A percentile compares a stretch with the other conserved stretches of the same genome.
Evolutionary conservation across 2,329 filamentous ascomycete genomes (phyloP).

Genomic region (Colletotrichum destructivum): DNA sequence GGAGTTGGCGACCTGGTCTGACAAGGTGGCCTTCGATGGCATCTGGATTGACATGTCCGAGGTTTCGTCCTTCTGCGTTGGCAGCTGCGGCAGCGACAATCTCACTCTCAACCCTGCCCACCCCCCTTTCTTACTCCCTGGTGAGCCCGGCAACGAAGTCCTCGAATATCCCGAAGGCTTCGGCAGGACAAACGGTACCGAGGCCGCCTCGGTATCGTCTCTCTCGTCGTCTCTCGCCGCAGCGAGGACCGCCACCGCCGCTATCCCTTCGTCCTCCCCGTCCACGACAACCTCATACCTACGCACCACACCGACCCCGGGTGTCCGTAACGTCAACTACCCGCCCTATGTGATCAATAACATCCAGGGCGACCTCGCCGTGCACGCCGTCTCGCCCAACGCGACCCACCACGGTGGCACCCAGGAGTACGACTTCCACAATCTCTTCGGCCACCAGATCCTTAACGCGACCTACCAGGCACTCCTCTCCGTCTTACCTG

Average conservation of each 20-base stretch:
- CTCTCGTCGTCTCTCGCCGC: constrained; percentile 58
- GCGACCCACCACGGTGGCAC: constrained; percentile 82
- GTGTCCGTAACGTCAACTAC: constrained; percentile 77
- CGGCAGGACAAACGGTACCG: constrained; percentile 60
- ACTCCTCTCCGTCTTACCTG: constrained; percentile 74
- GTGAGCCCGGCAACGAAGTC: constrained; percentile 59
- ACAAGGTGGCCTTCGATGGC: constrained; percentile 64
- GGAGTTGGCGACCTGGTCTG: constrained; percentile 72
- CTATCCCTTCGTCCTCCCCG: constrained; percentile 46
- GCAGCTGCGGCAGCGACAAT: constrained; percentile 78
- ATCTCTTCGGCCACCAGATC: constrained; percentile 82
- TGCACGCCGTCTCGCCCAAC: constrained; percentile 82
- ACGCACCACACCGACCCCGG: constrained; percentile 71
- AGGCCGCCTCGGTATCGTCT: constrained; percentile 73
- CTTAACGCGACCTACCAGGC: constrained; percentile 83
- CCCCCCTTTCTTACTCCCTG: constrained; percentile 69
- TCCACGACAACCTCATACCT: constrained; percentile 52
- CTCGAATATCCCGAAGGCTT: constrained; percentile 79
- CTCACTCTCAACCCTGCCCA: constrained; percentile 77
- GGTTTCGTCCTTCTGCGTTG: constrained; percentile 76
- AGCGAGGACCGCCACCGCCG: constrained; percentile 45
- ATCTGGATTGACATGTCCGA: constrained; percentile 75
- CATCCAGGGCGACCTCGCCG: constrained; percentile 79
- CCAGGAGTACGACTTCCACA: constrained; percentile 87
- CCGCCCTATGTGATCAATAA: constrained; percentile 86